A percentile compares a stretch with the other conserved stretches of the same genome.
Conservation (phyloP, 2,329 filamentous ascomycete species). For the Sodiomyces alkalinus region DNA sequence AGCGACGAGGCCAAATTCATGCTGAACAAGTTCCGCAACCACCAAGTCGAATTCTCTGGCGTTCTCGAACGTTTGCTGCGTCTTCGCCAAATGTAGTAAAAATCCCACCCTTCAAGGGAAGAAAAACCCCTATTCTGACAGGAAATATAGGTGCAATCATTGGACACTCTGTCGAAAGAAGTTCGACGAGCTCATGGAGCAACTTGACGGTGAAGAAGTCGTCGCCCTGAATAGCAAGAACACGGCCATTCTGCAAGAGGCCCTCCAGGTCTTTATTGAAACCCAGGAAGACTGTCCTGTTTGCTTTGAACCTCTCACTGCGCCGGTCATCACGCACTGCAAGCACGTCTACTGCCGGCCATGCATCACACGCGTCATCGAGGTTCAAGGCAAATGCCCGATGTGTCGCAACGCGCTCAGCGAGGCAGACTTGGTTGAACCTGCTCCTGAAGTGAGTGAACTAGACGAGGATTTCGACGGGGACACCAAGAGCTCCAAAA, state of each 20-base stretch:
- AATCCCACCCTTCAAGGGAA: too few relatives aligned
- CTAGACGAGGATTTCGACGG: slow-evolving; percentile 39
- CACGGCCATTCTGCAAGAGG: slow-evolving; percentile 52
- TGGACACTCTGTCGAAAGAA: slow-evolving; percentile 69
- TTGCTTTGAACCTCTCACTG: slow-evolving; percentile 57
- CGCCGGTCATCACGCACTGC: slow-evolving; percentile 72
- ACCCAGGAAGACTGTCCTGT: slow-evolving; percentile 71
- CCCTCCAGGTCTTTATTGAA: slow-evolving; percentile 64
- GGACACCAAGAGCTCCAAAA: slow-evolving; percentile 63
- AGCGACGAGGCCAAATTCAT: slow-evolving; percentile 61
- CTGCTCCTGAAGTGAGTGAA: slow-evolving; percentile 37
- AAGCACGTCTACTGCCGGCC: slow-evolving; percentile 63
- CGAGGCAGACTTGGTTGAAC: slow-evolving; percentile 45
- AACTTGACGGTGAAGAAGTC: slow-evolving; percentile 51
- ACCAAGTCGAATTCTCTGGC: slow-evolving; percentile 48
- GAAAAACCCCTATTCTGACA: slow-evolving; percentile 11
- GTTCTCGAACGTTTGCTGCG: slow-evolving; percentile 71
- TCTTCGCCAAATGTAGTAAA: slow-evolving; percentile 61
- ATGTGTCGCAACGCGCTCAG: slow-evolving; percentile 62
- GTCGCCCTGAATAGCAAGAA: slow-evolving; percentile 62
- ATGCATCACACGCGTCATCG: slow-evolving; percentile 63
- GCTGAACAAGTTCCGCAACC: slow-evolving; percentile 42
- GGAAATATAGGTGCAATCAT: slow-evolving; percentile 59
- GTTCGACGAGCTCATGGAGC: slow-evolving; percentile 53
- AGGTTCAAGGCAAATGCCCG: slow-evolving; percentile 65